phyloP scores from a whole-genome alignment of 2,329 filamentous ascomycete genomes.

The Phyllosticta capitalensis region DNA sequence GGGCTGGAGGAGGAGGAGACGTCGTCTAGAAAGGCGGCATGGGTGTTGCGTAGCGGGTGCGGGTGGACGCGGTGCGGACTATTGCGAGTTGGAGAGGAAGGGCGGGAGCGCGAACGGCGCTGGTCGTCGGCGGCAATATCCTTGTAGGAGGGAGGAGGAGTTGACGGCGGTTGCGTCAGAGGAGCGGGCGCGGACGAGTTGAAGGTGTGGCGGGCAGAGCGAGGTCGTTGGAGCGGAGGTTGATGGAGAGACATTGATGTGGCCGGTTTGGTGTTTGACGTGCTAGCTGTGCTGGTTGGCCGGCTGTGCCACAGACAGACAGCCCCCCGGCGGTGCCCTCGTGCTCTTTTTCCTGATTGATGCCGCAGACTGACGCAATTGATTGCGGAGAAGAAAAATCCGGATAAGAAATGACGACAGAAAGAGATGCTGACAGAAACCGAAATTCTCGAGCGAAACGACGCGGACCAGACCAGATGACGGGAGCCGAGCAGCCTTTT shows the following conservation, averaged over 20 bases:
- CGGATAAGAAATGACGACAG: neutral
- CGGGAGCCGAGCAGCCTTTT: neutral
- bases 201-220: constrained; percentile 2
- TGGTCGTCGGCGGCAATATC: constrained; percentile 1
- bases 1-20: neutral
- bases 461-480: neutral
- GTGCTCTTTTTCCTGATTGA: neutral
- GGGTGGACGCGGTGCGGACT: neutral
- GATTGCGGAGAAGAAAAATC: neutral
- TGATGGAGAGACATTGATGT: neutral
- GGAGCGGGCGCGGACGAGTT: constrained; percentile 9
- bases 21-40: neutral
- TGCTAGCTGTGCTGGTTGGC: no score
- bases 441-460: neutral
- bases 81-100: neutral
- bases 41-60: neutral
- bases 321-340: neutral
- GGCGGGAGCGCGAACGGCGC: neutral
- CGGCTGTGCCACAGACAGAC: neutral
- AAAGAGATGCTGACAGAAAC: neutral
- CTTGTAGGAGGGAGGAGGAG: constrained; percentile 6
- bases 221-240: neutral
- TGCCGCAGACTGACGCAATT: neutral
- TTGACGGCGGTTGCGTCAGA: constrained; percentile 11
- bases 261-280: neutral